These are phyloP conservation scores for Kalanchoe fedtschenkoi DNA, from an alignment of 164 flowering plant species.

Conservation along the genomic window DNA sequence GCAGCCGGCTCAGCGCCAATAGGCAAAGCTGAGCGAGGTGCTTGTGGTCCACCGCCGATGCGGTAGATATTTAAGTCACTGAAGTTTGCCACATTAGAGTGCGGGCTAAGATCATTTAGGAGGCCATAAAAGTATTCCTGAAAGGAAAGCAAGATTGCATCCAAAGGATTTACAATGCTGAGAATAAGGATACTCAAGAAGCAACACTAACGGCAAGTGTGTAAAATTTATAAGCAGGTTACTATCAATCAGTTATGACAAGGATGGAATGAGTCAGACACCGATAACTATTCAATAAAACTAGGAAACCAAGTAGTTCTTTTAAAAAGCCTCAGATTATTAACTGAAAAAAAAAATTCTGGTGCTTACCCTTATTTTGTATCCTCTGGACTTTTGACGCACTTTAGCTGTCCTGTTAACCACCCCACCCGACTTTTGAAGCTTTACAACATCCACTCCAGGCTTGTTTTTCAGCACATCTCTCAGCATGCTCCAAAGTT, in stretches of 20 bases:
- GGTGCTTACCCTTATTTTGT: constrained; percentile 62
- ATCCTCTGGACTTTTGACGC: constrained; percentile 64
- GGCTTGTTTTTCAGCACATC: constrained; percentile 65
- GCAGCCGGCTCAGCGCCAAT: constrained; percentile 93
- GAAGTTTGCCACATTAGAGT: constrained; percentile 68
- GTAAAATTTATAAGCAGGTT: neutral
- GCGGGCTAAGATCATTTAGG: constrained; percentile 77
- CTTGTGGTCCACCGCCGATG: constrained; percentile 94
- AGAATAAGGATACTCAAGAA: constrained; percentile 1
- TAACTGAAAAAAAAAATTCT: neutral
- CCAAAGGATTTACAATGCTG: neutral
- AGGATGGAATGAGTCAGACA: neutral
- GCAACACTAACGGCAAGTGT: neutral
- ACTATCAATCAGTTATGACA: neutral
- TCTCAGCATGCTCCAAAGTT: constrained; percentile 87
- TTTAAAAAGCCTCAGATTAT: neutral
- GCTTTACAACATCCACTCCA: constrained; percentile 90
- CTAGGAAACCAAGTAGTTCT: neutral
- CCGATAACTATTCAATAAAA: neutral
- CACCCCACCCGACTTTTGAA: constrained; percentile 94
- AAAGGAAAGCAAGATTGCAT: constrained; percentile 5
- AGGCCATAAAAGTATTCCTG: constrained; percentile 97
- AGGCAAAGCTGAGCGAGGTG: constrained; percentile 95
- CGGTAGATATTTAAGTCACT: constrained; percentile 62
- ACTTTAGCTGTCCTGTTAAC: constrained; percentile 68